Percentiles rank a stretch among this genome's conserved stretches.
phyloP scores from a whole-genome alignment of 1,284 basidiomycete species.

The Malassezia arunalokei region DNA sequence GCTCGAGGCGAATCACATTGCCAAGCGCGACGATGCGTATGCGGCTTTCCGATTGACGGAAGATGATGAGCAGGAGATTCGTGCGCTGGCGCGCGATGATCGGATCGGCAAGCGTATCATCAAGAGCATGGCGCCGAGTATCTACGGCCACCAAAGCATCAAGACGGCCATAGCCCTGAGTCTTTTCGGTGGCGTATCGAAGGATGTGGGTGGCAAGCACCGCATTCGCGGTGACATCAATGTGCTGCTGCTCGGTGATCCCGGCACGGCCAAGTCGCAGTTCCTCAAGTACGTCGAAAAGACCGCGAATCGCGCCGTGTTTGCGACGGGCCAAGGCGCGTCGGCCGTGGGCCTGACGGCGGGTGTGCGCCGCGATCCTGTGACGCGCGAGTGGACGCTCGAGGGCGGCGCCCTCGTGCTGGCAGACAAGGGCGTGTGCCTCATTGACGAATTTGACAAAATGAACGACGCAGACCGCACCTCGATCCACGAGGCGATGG shows the following conservation, averaged over 20 bases:
- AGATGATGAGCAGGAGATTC: constrained; percentile 87
- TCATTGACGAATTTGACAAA: constrained; percentile 99
- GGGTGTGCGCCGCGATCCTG: constrained; percentile 89
- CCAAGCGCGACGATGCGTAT: constrained; percentile 87
- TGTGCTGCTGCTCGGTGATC: constrained; percentile 84
- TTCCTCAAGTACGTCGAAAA: constrained; percentile 99
- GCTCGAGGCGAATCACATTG: constrained; percentile 76
- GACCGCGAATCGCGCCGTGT: constrained; percentile 90
- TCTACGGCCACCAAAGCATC: constrained; percentile 97
- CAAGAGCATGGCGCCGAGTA: constrained; percentile 95
- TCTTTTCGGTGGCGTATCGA: constrained; percentile 81
- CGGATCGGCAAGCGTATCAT: constrained; percentile 91
- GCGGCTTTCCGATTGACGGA: constrained; percentile 91
- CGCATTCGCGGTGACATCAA: constrained; percentile 96
- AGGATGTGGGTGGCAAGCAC: constrained; percentile 93
- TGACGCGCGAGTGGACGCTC: constrained; percentile 95
- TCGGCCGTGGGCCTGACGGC: constrained; percentile 96
- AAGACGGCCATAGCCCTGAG: constrained; percentile 93
- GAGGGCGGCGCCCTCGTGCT: constrained; percentile 94
- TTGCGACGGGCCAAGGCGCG: constrained; percentile 94
- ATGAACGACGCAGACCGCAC: constrained; percentile 87
- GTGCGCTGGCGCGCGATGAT: constrained; percentile 71
- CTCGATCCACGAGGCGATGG: constrained; percentile 99
- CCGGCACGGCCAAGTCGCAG: constrained; percentile 96
- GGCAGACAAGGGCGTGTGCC: constrained; percentile 94